Conservation (phyloP, 495 filamentous ascomycete genomes). For the Aspergillus avenaceus region DNA sequence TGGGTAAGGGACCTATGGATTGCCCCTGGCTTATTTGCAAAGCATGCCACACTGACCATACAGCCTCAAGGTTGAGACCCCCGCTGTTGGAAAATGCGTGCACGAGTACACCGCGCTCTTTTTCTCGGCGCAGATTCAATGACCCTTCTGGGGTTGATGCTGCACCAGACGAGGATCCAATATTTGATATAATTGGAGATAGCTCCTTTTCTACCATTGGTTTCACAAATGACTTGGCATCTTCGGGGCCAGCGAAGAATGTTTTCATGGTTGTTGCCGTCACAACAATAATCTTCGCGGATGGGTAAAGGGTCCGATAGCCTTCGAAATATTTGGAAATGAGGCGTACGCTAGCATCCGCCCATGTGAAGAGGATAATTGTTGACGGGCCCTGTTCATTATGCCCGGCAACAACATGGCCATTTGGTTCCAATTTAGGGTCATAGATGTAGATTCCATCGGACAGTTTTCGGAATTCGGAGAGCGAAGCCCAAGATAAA, state of each 20-base stretch:
- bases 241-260: slow-evolving; percentile 10
- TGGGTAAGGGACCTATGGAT: slow-evolving; percentile 7
- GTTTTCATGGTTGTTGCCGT: slow-evolving; percentile 9
- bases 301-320: slow-evolving; percentile 38
- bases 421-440: neutral
- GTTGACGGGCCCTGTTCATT: slow-evolving; percentile 16
- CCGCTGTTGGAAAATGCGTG: slow-evolving; percentile 23
- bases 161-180: too few relatives aligned
- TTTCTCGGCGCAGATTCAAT: too few relatives aligned
- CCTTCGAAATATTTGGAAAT: slow-evolving; percentile 38
- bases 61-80: slow-evolving; percentile 5
- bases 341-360: slow-evolving; percentile 33
- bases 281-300: slow-evolving; percentile 26
- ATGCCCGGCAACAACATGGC: neutral
- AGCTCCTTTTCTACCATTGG: slow-evolving; percentile 6
- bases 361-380: slow-evolving; percentile 43
- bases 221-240: neutral
- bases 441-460: slow-evolving; percentile 9
- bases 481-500: neutral
- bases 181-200: slow-evolving; percentile 6
- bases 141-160: too few relatives aligned
- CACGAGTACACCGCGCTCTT: too few relatives aligned
- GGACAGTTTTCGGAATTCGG: slow-evolving; percentile 4
- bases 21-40: neutral
- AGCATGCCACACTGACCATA: slow-evolving; percentile 9